phyloP scores from a whole-genome alignment of 116 monocot genomes.

The Trichopus zeylanicus region DNA sequence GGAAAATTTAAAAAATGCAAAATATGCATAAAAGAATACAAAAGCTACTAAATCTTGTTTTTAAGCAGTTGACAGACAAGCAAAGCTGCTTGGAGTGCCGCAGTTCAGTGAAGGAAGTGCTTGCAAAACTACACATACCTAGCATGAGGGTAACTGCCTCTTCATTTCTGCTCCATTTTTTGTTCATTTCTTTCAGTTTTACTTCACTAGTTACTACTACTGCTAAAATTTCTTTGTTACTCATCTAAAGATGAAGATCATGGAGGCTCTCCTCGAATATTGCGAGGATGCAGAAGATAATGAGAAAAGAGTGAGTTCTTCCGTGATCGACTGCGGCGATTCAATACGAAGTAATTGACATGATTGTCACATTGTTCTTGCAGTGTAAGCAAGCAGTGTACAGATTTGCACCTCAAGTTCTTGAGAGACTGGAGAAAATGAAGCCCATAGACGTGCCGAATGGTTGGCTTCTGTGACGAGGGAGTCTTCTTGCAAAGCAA shows the following conservation, averaged over 20 bases:
- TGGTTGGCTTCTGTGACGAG: neutral
- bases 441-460: neutral
- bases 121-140: constrained; percentile 8
- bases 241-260: constrained; percentile 7
- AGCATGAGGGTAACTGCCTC: constrained; percentile 16
- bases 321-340: neutral
- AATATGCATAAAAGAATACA: no score
- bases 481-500: no score
- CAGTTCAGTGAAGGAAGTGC: constrained; percentile 13
- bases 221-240: neutral
- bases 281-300: constrained; percentile 12
- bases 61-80: constrained; percentile 4
- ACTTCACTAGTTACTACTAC: neutral
- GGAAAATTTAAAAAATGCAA: no score
- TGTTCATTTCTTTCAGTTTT: neutral
- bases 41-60: no score
- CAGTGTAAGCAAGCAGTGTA: constrained; percentile 19
- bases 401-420: constrained; percentile 7
- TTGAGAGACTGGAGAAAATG: constrained; percentile 12
- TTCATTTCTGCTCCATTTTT: no score
- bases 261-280: constrained; percentile 16
- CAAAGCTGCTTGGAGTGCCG: constrained; percentile 20
- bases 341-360: neutral
- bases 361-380: neutral
- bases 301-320: constrained; percentile 9